Base-by-base conservation (phyloP, 257 asterid species). In the Solanum bulbocastanum region DNA sequence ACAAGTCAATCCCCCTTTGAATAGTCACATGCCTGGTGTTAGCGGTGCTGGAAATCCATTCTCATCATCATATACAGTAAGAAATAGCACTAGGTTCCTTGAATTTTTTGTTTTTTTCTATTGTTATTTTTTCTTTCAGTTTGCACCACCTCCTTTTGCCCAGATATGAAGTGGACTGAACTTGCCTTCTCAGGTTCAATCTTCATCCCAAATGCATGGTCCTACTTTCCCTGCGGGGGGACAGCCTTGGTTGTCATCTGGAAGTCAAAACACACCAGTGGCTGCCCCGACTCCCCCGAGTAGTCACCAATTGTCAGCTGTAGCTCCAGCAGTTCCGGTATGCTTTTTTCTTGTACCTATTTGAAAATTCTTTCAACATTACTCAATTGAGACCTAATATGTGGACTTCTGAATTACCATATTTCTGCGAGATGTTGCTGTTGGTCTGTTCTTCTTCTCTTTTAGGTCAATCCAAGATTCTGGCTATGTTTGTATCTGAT, bases 171-270 rank as follows among this genome's bases (percentile, higher is more conserved):
- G 89, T 87, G 89, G 92, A 71, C 85, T 92, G 85, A 87, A 86
- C 88, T 52, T 87, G 90, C 66, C 94, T 14, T 90, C 95, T 18
- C 98, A 93, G 71, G 91, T 91, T 87, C 98, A 94, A 87, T 94
- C 92, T 66, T 92, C 95, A 88, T 87, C 95, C 52, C 99, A 93
- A 90, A 89, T 92, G 89, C 91, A 94, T 88, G 89, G 92, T 65
- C 95, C 97, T 71, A 84, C 83, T 86, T 93, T 88, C 89, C 90
- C 96, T 37, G 73, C 90, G 33, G 94, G 92, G 22, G 92, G 90
- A 16, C 99, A 95, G 65, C 93, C 94, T 23, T 95, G 98, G 99
- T 62, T 93, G 90, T 94, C 92, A 44, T 91, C 96, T 86, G 90
- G 89, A 58, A 89, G 87, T 94, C 99, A 93, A 87, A 90, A 90